phyloP scores from a whole-genome alignment of 805 yeast species.

The Suhomyces vadensis region DNA sequence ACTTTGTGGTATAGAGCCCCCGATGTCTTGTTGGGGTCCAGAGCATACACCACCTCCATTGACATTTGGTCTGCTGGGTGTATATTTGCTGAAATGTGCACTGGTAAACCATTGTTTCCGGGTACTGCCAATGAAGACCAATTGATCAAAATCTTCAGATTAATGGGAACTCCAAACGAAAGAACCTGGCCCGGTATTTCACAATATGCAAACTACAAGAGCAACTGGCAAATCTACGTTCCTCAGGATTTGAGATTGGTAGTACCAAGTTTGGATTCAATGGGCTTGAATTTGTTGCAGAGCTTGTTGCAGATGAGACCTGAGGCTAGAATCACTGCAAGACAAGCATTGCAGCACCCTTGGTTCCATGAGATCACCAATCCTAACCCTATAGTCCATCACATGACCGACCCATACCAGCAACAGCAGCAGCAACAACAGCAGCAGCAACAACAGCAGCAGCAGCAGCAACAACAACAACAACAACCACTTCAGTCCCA shows the following conservation, averaged over 20 bases:
- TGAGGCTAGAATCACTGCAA: conserved; percentile 58
- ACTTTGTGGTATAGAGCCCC: conserved; percentile 99
- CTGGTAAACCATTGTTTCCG: conserved; percentile 96
- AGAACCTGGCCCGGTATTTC: conserved; percentile 97
- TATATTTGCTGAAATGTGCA: conserved; percentile 96
- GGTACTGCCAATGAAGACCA: conserved; percentile 97
- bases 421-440: conserved; percentile 20
- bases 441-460: conserved; percentile 18
- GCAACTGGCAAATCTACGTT: conserved; percentile 79
- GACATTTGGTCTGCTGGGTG: conserved; percentile 99
- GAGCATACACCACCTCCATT: conserved; percentile 94
- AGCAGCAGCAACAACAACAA: conserved; percentile 19
- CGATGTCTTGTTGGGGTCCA: conserved; percentile 90
- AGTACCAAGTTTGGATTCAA: conserved; percentile 66
- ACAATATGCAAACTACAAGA: conserved; percentile 80
- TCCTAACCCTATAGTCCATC: conserved; percentile 37
- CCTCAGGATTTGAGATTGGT: conserved; percentile 80
- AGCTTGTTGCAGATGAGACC: conserved; percentile 62
- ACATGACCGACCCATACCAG: conserved; percentile 34
- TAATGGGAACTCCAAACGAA: conserved; percentile 97
- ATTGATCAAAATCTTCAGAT: conserved; percentile 82
- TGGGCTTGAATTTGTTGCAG: conserved; percentile 67
- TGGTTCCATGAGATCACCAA: conserved; percentile 77
- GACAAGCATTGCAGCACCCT: conserved; percentile 66
- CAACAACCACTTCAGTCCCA: conserved; percentile 14